phyloP scores from a whole-genome alignment of 2,329 filamentous ascomycete genomes.

The Immersiporthe knoxdaviesiana region DNA sequence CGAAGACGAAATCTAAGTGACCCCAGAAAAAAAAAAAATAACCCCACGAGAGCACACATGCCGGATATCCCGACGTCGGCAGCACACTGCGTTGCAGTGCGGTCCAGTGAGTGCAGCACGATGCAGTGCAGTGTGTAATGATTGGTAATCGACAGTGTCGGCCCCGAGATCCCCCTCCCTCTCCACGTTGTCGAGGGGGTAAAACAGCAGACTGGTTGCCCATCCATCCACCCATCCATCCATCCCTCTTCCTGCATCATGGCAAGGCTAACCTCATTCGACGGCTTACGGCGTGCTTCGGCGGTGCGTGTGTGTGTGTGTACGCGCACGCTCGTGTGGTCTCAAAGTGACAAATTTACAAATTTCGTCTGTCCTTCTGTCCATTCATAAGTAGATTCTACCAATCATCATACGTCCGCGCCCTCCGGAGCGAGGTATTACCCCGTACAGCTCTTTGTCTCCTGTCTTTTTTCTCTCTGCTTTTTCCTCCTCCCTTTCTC shows the following conservation, averaged over 20 bases:
- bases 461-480: no score
- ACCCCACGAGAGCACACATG: not conserved
- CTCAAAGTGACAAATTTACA: not conserved
- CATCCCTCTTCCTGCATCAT: not conserved
- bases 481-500: not conserved
- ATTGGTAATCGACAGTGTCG: not conserved
- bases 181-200: not conserved
- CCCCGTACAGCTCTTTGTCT: not conserved
- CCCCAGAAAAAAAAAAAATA: no score
- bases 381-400: not conserved
- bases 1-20: not conserved
- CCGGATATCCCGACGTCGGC: not conserved
- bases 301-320: not conserved
- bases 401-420: not conserved
- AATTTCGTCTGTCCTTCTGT: not conserved
- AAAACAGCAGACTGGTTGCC: not conserved
- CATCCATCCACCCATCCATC: not conserved
- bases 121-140: not conserved
- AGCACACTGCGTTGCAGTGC: not conserved
- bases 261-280: constrained; percentile 1
- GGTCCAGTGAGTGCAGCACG: no score
- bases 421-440: not conserved
- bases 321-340: not conserved
- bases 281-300: not conserved
- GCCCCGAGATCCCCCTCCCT: not conserved